Base-by-base conservation (phyloP, 768 basidiomycete genomes). In the Termitomyces sp. region DNA sequence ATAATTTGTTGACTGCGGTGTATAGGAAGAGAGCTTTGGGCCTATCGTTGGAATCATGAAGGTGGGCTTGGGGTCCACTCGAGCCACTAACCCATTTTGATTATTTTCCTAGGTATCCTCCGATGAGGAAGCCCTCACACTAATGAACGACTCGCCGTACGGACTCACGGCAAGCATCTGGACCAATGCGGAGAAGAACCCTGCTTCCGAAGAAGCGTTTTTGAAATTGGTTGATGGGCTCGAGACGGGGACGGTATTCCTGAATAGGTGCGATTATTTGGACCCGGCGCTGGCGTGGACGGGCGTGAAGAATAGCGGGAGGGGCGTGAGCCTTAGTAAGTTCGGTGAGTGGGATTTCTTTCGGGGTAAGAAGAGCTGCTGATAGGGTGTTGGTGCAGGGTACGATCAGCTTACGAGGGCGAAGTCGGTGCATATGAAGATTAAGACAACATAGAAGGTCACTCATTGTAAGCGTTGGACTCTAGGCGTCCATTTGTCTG, bases 101-200 rank as follows among this genome's bases (percentile, higher is more conserved):
- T 33, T 6, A n/a, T 0, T 2, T 20, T 22, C 46, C 3, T 51
- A 91, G 89, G 90, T 93, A 22, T 76, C 81, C 9, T 86, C 86
- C 0, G 97, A 98, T 69, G 89, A 87, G 45, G 93, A 96, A 69
- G 97, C 97, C 1, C 74, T 98, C 56, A 69, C 72, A 18, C 82
- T 98, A 33, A 99, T 99, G 91, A 98, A 99, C 71, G 95, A 98
- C 70, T 97, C 95, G 16, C 84, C 84, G 0, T 98, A 95, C 68
- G 97, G 97, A 14, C 79, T 99, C 22, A 99, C 96, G 1, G 93
- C 93, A 4, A 95, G 93, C 18, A 71, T 99, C 33, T 99, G 96
- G 97, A 98, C 97, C 1, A 82, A 91, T 64, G 82, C 79, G 0
- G 78, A 81, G 30, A 73, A 72, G 3, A 81, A 85, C 57, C 70